Evolutionary conservation across 345 rosid genomes (phyloP).

Genomic region (Citrus trifoliata): DNA sequence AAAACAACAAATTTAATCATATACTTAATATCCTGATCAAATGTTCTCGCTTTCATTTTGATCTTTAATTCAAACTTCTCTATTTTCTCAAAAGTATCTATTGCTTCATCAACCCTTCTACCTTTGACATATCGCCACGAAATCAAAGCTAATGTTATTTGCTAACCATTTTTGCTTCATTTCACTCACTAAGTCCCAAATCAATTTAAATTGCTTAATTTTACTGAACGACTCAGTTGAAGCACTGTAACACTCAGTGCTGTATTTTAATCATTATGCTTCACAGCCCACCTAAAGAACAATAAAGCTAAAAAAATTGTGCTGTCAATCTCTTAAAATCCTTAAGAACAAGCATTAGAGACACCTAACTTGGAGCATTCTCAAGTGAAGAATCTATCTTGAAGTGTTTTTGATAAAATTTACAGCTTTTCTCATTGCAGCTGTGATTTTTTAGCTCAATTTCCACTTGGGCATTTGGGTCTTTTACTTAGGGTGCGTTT

Average conservation of each 20-base stretch:
- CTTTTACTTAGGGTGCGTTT: too few species aligned
- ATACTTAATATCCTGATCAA: constrained; percentile 58
- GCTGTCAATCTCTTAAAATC: too few species aligned
- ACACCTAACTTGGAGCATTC: too few species aligned
- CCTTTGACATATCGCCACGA: constrained; percentile 70
- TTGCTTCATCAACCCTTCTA: constrained; percentile 64
- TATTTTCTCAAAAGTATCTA: constrained; percentile 65
- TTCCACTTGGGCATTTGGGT: too few species aligned
- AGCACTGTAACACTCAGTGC: constrained; percentile 30
- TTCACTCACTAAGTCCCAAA: constrained; percentile 58
- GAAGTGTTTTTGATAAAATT: background rate
- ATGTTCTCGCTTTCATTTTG: constrained; percentile 64
- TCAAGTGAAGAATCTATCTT: too few species aligned
- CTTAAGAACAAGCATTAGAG: too few species aligned
- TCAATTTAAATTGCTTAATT: constrained; percentile 19
- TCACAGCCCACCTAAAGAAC: too few species aligned
- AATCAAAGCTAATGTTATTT: constrained; percentile 65
- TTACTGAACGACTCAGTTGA: too few species aligned
- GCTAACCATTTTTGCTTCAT: constrained; percentile 58
- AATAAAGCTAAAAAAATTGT: too few species aligned
- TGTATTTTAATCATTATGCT: constrained; percentile 1
- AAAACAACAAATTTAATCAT: too few species aligned
- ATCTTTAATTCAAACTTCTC: constrained; percentile 56
- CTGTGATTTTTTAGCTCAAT: background rate
- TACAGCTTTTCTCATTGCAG: constrained; percentile 47